Conservation (phyloP, 2,329 filamentous ascomycete genomes). For the Drechslera avenae region DNA sequence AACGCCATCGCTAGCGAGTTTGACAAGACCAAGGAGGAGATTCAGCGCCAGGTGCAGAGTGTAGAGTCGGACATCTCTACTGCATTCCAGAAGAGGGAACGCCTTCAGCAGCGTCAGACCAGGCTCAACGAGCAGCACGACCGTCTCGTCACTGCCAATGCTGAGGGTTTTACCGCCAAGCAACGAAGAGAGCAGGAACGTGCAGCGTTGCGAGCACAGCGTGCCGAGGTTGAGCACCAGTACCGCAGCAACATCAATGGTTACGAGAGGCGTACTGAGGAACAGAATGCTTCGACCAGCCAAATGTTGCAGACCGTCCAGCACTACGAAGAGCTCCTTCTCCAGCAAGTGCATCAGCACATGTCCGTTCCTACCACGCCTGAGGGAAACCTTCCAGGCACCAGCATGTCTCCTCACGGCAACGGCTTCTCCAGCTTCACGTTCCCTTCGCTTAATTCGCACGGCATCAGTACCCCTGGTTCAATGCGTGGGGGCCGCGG, state of each 20-base stretch:
- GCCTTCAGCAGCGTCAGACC: slow-evolving; percentile 70
- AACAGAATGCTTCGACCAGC: slow-evolving; percentile 44
- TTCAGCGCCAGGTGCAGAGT: slow-evolving; percentile 66
- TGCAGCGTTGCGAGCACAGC: slow-evolving; percentile 43
- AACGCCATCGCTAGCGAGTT: slow-evolving; percentile 60
- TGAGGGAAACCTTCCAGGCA: slow-evolving; percentile 64
- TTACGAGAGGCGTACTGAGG: slow-evolving; percentile 47
- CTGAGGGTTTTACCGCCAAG: slow-evolving; percentile 67
- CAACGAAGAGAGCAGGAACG: slow-evolving; percentile 52
- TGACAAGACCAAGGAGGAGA: slow-evolving; percentile 64
- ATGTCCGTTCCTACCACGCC: slow-evolving; percentile 59
- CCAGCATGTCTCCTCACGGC: slow-evolving; percentile 47
- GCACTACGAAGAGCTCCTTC: slow-evolving; percentile 49
- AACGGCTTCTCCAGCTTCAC: slow-evolving; percentile 46
- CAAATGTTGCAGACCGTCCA: slow-evolving; percentile 46
- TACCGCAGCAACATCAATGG: slow-evolving; percentile 48
- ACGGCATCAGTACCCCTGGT: slow-evolving; percentile 41
- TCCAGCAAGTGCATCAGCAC: slow-evolving; percentile 46
- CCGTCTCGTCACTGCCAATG: slow-evolving; percentile 71
- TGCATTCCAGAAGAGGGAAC: slow-evolving; percentile 71
- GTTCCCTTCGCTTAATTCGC: slow-evolving; percentile 41
- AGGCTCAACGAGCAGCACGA: slow-evolving; percentile 76
- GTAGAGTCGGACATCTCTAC: slow-evolving; percentile 68
- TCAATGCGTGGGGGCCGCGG: slow-evolving; percentile 50
- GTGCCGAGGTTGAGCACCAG: slow-evolving; percentile 44